Base-by-base conservation (phyloP, 2,329 filamentous ascomycete species). In the Penicillium sp. region DNA sequence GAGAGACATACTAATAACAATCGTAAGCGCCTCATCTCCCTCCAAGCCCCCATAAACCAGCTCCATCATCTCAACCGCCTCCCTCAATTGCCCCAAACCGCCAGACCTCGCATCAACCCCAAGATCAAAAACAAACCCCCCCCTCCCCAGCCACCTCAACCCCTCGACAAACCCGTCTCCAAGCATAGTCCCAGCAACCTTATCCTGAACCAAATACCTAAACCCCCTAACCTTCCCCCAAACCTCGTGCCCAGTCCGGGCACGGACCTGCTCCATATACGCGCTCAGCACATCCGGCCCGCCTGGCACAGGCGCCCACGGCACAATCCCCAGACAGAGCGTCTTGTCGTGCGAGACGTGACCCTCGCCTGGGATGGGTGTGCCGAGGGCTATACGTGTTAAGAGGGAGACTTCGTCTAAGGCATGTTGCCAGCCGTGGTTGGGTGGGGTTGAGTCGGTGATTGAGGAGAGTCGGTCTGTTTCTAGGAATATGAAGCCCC, bases 291-390 rank as follows among this genome's bases (percentile, higher is more conserved):
- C 76, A 6, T 67, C 72, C 0, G 77, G 64, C 0, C 86, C 82
- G 37, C 81, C 80, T 9, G 85, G 79, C 43, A 96, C 65, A 0
- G 90, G 90, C n/a, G 88, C 89, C 87, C 88, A 96, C 1, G 88
- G 82, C 4, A 96, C 77, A 55, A 89, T 80, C 0, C 79, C 90
- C 2, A 83, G 72, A 58, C 87, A 82, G 19, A 83, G 70, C 22
- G 71, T 64, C 13, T 74, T 74, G 46, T 83, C 77, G 3, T 67
- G 65, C 34, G 70, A 52, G 2, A 64, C 62, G 66, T 86, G 81
- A 31, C 81, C 83, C 61, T 85, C 79, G 26, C 77, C 78, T 1
- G 75, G 64, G 26, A 71, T 63, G 0, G 82, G 78, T 49, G 71
- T 64, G 12, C 84, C 84, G 33, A 80, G 74, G 3, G 81, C 79